These are phyloP conservation scores for Avena eriantha DNA, from an alignment of 176 grass and related monocot species.

Conservation along the genomic window DNA sequence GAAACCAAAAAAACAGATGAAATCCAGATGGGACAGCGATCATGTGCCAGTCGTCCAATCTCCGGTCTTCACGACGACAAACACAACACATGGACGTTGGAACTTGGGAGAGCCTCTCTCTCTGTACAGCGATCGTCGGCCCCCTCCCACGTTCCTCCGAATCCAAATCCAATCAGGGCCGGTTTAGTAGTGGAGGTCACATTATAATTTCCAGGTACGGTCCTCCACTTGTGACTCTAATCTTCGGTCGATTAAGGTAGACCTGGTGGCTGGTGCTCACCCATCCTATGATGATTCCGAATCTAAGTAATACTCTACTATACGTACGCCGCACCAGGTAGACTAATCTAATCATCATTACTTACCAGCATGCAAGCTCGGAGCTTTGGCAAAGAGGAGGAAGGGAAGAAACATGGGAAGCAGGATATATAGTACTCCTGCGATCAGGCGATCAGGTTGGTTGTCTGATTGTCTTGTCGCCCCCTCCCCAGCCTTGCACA, in stretches of 20 bases:
- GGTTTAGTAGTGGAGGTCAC: conserved; percentile 31
- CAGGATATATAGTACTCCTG: not conserved
- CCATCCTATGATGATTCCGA: not conserved
- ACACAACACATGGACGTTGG: conserved; percentile 26
- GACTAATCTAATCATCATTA: not conserved
- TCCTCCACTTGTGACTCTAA: not conserved
- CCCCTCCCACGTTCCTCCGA: not conserved
- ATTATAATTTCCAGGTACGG: conserved; percentile 8
- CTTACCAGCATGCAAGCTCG: not conserved
- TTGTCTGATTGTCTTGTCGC: not conserved
- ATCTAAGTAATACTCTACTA: not conserved
- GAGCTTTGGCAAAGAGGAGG: not conserved
- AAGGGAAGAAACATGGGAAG: not conserved
- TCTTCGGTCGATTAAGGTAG: not conserved
- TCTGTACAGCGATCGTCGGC: not conserved
- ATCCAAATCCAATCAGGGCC: not conserved
- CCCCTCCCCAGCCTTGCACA: conserved; percentile 37
- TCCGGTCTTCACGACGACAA: conserved; percentile 18
- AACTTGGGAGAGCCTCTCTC: not conserved
- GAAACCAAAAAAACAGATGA: not conserved
- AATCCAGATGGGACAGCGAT: conserved; percentile 6
- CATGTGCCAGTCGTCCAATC: conserved; percentile 25
- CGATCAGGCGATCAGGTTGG: conserved; percentile 39
- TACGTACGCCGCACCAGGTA: not conserved
- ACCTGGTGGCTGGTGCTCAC: not conserved